phyloP scores from a whole-genome alignment of 305 asterid genomes.

The Stenogyne calaminthoides region DNA sequence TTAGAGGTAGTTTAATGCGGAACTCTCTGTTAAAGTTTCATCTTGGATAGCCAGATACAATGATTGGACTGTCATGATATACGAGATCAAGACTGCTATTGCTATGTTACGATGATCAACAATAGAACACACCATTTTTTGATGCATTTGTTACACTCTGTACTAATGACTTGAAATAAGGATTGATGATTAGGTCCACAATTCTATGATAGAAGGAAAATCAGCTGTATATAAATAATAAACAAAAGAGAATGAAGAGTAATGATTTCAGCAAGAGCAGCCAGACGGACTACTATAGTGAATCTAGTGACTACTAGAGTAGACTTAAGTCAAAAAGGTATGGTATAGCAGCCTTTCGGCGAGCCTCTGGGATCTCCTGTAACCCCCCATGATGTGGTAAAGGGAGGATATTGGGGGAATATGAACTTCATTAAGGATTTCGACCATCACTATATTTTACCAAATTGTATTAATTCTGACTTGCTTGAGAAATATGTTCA shows the following conservation, averaged over 20 bases:
- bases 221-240: neutral
- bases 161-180: neutral
- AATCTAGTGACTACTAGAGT: no score
- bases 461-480: neutral
- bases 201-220: slow-evolving; percentile 6
- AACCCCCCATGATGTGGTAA: no score
- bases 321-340: no score
- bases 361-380: no score
- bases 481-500: slow-evolving; percentile 9
- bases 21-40: neutral
- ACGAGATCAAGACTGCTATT: slow-evolving; percentile 4
- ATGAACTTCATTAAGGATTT: neutral
- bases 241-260: no score
- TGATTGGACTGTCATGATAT: neutral
- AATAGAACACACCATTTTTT: neutral
- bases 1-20: neutral
- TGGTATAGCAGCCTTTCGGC: no score
- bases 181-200: slow-evolving; percentile 2
- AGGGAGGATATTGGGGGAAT: no score
- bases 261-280: no score
- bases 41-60: slow-evolving; percentile 16
- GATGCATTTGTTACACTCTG: slow-evolving; percentile 1
- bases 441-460: neutral
- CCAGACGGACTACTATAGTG: no score
- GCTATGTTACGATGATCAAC: neutral